Percentiles rank a stretch among this genome's conserved stretches.
Evolutionary conservation across 2,329 filamentous ascomycete genomes (phyloP).

Genomic region (Fusarium falciforme): DNA sequence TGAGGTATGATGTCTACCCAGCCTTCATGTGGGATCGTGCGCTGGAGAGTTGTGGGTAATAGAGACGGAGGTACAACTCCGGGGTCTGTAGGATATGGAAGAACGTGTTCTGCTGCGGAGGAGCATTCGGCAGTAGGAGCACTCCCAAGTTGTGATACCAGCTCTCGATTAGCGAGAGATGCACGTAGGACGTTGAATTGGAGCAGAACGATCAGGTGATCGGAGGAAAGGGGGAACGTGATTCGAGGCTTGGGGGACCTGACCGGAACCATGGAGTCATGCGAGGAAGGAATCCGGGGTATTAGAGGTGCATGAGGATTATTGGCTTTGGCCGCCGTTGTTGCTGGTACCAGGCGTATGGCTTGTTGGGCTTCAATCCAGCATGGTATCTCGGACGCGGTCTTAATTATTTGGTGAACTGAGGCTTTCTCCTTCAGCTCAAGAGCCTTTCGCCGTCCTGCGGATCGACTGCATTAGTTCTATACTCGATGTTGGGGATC

Average conservation of each 20-base stretch:
- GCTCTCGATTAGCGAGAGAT: background rate
- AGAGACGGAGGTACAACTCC: background rate
- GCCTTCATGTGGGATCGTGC: slow-evolving; percentile 50
- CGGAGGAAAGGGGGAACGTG: background rate
- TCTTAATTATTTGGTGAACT: background rate
- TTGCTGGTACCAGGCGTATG: background rate
- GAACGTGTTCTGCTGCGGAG: background rate
- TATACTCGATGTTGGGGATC: no score
- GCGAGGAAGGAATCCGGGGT: background rate
- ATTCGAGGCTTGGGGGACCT: background rate
- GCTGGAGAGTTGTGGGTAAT: background rate
- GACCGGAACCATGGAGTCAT: background rate
- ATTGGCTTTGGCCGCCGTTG: background rate
- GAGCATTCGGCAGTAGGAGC: background rate
- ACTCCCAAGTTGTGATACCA: background rate
- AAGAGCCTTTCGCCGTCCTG: background rate
- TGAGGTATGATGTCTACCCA: slow-evolving; percentile 56
- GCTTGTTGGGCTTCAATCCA: background rate
- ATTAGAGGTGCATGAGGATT: background rate
- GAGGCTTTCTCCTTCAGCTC: background rate
- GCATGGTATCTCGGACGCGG: background rate
- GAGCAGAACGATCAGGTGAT: slow-evolving; percentile 3
- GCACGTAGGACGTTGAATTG: slow-evolving; percentile 6
- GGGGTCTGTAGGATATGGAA: background rate
- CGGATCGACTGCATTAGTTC: no score